Base-by-base conservation (phyloP, 2,329 filamentous ascomycete species). In the Taxawa tesnikishii region DNA sequence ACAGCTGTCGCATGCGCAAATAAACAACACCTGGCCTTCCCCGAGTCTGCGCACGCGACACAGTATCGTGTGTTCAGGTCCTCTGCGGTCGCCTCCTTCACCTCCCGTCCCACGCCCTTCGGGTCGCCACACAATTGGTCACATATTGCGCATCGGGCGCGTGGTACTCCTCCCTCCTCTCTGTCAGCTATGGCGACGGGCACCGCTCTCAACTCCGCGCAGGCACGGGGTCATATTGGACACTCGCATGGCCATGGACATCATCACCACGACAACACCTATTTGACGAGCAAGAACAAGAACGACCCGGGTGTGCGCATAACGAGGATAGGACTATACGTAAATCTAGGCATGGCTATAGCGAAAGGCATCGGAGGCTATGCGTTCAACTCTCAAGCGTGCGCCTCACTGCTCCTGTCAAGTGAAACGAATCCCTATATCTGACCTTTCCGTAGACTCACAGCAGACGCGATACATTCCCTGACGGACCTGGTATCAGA, bases 401-500 rank as follows among this genome's bases (percentile, higher is more conserved):
- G 47, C 48, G 53, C 28, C 16, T 12, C 18, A 18, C 11, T 21
- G 16, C 14, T 23, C 11, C 23, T 32, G 27, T 29, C 31, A 19
- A 35, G 25, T 24, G 18, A 26, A n/a, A 23, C 24, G 23, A n/a
- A 16, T n/a, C 18, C 23, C 24, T 15, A 11, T 24, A 3, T n/a
- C 26, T 30, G 16, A 34, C 15, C 26, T n/a, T n/a, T 12, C 13
- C 23, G 33, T 33, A 49, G 43, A 12, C 27, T 48, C 25, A 46
- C 50, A 51, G 79, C 90, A 51, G 90, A 98, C 56, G 90, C 84
- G 34, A 88, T 93, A 63, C 90, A 98, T 62, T 88, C 85, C 48
- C 70, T 96, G 44, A 93, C 88, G 29, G 90, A 98, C 58, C 73
- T 98, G 35, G 84, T 93, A 38, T 94, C 87, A 32, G 90, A 98